Conservation (phyloP, 2,329 filamentous ascomycete species). For the Ustulina deusta region DNA sequence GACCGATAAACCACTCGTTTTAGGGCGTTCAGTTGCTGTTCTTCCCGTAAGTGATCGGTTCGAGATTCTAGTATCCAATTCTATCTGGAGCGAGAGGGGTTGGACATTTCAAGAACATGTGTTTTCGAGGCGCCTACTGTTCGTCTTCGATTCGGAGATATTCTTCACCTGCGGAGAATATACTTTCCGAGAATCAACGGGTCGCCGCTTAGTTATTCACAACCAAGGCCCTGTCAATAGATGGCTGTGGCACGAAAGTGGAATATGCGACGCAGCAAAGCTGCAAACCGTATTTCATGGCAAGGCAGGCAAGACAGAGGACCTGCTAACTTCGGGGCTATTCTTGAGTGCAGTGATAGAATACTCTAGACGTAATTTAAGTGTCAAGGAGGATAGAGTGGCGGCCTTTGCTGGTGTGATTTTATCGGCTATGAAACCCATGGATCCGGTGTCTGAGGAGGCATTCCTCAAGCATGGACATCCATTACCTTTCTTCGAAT, state of each 20-base stretch:
- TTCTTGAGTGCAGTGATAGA: neutral
- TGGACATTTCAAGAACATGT: conserved; percentile 15
- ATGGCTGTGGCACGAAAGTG: neutral
- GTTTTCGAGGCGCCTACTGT: neutral
- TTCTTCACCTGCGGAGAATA: neutral
- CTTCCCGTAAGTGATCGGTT: neutral
- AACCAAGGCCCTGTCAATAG: neutral
- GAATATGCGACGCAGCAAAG: neutral
- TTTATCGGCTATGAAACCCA: neutral
- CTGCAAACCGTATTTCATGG: neutral
- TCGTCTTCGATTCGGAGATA: neutral
- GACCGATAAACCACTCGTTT: neutral
- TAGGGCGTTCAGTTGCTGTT: neutral
- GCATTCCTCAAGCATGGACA: conserved; percentile 15
- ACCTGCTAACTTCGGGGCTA: neutral
- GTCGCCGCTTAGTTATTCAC: neutral
- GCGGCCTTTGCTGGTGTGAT: conserved; percentile 8
- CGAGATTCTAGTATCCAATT: neutral
- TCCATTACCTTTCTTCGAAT: conserved; percentile 4
- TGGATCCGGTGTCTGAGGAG: neutral
- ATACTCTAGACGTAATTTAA: neutral
- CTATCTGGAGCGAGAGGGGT: neutral
- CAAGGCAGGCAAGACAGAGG: neutral
- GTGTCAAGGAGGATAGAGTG: conserved; percentile 1
- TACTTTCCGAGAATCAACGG: neutral